Base-by-base conservation (phyloP, 2,329 filamentous ascomycete genomes). In the Paecilomyces formosus region DNA sequence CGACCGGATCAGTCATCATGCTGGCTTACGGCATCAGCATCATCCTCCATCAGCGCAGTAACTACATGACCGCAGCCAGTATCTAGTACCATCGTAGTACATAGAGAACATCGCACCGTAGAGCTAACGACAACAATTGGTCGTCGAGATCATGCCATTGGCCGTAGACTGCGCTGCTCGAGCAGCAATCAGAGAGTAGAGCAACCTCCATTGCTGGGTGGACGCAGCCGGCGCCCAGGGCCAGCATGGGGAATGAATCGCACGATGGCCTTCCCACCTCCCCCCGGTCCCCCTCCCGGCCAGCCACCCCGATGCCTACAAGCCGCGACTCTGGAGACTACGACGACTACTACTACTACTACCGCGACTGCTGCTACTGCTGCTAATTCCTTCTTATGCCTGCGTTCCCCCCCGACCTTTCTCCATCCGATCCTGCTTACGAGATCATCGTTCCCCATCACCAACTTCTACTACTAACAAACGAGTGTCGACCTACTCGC, bases 401-500 rank as follows among this genome's bases (percentile, higher is more conserved):
- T 53, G 45, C 53, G 33, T 54, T 30, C 33, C 22, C 35, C 35
- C n/a, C 54, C 31, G 15, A 53, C 49, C 21, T 33, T 45, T 24
- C 56, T 55, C 28, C 52, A 49, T 24, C 39, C 39, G 39, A 45
- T 45, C 35, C 57, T 67, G 65, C 65, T 67, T 67, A 67, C 65
- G 65, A 66, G 62, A 67, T 66, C 65, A 61, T 35, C 55, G 26
- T 50, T 39, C 31, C 30, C 45, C 53, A 50, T 53, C 57, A 31
- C 39, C 39, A 53, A 9, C 30, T 39, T 39, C 50, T 55, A 31
- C 51, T 39, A 55, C 24, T 26, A 26, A 26, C 24, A 26, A 26
- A 26, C 24, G 24, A 26, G 24, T 26, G 62, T 58, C 56, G 35
- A 52, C 56, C 21, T 33, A 9, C 15, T 30, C 39, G 24, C 26